These are phyloP conservation scores for Mediolabrus comicus DNA, from an alignment of 108 stramenopile genomes.

Conservation along the genomic window DNA sequence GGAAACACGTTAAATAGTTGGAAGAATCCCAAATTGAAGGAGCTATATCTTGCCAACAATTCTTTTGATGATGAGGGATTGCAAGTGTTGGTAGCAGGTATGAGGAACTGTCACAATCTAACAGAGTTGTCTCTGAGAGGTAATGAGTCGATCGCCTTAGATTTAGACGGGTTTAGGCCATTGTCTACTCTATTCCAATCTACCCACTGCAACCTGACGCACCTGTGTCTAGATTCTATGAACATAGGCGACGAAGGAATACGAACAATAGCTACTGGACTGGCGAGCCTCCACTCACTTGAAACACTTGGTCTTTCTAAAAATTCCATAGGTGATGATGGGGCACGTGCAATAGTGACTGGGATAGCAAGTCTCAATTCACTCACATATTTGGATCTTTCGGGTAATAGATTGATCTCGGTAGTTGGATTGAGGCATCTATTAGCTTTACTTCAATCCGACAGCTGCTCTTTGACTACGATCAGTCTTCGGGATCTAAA, in stretches of 20 bases:
- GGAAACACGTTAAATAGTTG: background rate
- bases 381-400: background rate
- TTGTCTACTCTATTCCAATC: background rate
- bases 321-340: background rate
- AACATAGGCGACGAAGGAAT: background rate
- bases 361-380: background rate
- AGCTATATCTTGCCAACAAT: too few relatives aligned
- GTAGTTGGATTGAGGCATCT: background rate
- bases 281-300: background rate
- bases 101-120: background rate
- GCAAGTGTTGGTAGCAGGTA: background rate
- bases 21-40: background rate
- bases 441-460: background rate
- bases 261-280: background rate
- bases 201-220: background rate
- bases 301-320: background rate
- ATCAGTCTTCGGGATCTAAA: background rate
- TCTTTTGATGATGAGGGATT: too few relatives aligned
- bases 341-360: background rate
- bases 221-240: background rate
- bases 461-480: background rate
- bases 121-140: background rate
- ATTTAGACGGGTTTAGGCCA: background rate
- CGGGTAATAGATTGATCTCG: background rate
- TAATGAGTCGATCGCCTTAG: background rate